Base-by-base conservation (phyloP, 2,329 filamentous ascomycete genomes). In the Curvularia sp. region DNA sequence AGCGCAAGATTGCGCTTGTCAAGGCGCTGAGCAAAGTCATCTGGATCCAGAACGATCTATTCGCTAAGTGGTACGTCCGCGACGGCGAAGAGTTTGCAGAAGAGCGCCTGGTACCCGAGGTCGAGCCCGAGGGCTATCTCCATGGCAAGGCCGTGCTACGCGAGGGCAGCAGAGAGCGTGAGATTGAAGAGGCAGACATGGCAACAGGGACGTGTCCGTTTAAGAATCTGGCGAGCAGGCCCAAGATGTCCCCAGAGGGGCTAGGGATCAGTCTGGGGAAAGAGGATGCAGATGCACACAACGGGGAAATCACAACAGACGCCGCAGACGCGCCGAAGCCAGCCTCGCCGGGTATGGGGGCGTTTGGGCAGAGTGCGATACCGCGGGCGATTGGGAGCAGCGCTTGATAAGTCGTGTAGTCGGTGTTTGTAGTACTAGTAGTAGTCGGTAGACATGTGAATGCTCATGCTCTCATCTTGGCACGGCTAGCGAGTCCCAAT, bases 31-130 rank as follows among this genome's bases (percentile, higher is more conserved):
- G 87, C 62, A 94, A 95, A 75, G 88, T 94, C 26, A 88, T 94
- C 64, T 94, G 91, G 90, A 93, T 94, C 65, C 91, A 94, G 77
- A 94, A 94, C 72, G 91, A 94, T 75, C 82, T 94, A 30, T 91
- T 94, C 75, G 89, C 90, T n/a, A 90, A 89, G 75, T 93, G 90
- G 88, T 90, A 92, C 68, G 85, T 91, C 35, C 82, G 84, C 33
- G 88, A 91, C 64, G 88, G 88, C 49, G 84, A 88, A 35, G 89
- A 91, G 75, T 83, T 77, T 60, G 76, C 71, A 24, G 79, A 82
- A 4, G 78, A 79, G 60, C 77, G 77, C 22, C 68, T 80, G 20
- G 70, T 75, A n/a, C 74, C 74, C 3, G 71, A 75, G 43, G 63
- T 77, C 18, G 75, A 77, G 60, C 57, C 69, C 6, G 75, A 77